These are phyloP conservation scores for Fusarium lateritium DNA, from an alignment of 2,329 filamentous ascomycete species.

Conservation along the genomic window DNA sequence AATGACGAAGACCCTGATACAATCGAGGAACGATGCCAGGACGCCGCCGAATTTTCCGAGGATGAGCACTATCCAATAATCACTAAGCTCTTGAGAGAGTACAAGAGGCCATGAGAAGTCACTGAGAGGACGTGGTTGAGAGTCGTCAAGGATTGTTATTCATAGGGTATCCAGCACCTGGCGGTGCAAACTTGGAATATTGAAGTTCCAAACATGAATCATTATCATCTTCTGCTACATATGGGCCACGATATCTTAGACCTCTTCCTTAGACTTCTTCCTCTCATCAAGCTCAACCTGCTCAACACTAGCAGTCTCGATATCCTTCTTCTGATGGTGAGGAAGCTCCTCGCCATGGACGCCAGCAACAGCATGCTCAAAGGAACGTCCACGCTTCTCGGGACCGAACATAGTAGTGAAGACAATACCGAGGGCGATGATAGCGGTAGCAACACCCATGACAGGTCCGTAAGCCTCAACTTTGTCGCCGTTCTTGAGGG, in stretches of 20 bases:
- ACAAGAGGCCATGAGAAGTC: fast-evolving
- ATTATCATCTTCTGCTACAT: neutral
- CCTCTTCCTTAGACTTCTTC: conserved; percentile 33
- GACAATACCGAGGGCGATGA: conserved; percentile 79
- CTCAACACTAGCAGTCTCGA: conserved; percentile 48
- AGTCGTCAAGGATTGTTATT: conserved; percentile 6
- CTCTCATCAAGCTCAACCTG: conserved; percentile 43
- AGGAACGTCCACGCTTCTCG: conserved; percentile 79
- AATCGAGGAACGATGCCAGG: neutral
- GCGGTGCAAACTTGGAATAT: neutral
- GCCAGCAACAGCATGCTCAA: conserved; percentile 70
- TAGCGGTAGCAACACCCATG: conserved; percentile 83
- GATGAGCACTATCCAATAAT: fast-evolving
- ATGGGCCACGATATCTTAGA: neutral
- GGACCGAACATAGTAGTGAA: conserved; percentile 79
- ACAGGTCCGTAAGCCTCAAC: conserved; percentile 81
- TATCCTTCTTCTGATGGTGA: conserved; percentile 46
- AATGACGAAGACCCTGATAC: conserved; percentile 17
- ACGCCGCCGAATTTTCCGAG: conserved; percentile 11
- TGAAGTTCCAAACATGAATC: neutral
- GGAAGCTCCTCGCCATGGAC: conserved; percentile 43
- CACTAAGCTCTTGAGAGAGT: neutral
- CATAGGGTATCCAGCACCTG: neutral
- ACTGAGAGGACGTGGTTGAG: neutral
- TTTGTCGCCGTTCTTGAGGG: conserved; percentile 64